Percentiles rank a stretch among this genome's conserved stretches.
Evolutionary conservation across 108 stramenopile genomes (phyloP).

Genomic region (Thalassiosira profunda): DNA sequence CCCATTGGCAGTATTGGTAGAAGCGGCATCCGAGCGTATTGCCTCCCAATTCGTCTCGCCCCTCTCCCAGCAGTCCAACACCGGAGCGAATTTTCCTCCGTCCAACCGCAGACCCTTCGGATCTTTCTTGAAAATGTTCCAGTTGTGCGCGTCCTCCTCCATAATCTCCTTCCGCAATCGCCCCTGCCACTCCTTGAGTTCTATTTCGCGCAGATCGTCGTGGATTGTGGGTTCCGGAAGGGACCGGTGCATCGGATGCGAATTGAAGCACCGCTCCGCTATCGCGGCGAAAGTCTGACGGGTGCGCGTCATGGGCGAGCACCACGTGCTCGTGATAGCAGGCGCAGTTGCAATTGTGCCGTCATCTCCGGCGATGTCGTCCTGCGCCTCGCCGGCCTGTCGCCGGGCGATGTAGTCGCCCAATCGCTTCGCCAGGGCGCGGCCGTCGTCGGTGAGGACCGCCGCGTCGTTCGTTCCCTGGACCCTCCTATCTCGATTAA

Average conservation of each 20-base stretch:
- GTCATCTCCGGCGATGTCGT: too few species aligned
- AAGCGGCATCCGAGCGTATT: constrained; percentile 22
- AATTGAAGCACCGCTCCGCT: not conserved
- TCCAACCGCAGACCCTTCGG: constrained; percentile 20
- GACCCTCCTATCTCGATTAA: constrained; percentile 33
- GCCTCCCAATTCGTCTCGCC: constrained; percentile 25
- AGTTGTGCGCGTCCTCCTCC: constrained; percentile 18
- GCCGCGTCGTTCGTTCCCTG: constrained; percentile 39
- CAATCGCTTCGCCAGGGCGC: constrained; percentile 24
- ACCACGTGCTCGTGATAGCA: constrained; percentile 30
- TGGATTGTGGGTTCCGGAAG: constrained; percentile 36
- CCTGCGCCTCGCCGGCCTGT: not conserved
- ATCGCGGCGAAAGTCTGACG: constrained; percentile 36
- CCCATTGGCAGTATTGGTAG: not conserved
- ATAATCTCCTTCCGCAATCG: constrained; percentile 21
- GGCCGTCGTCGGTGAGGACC: constrained; percentile 27
- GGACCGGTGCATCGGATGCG: too few species aligned
- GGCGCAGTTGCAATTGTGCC: too few species aligned
- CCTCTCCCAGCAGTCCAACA: constrained; percentile 42
- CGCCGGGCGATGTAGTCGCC: constrained; percentile 28
- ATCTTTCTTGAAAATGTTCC: constrained; percentile 21
- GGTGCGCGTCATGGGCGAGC: constrained; percentile 40
- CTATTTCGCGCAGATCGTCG: constrained; percentile 35
- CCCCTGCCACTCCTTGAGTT: constrained; percentile 46
- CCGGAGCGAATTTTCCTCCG: constrained; percentile 27